Base-by-base conservation (phyloP, 2,329 filamentous ascomycete species). In the Trichoderma harzianum region DNA sequence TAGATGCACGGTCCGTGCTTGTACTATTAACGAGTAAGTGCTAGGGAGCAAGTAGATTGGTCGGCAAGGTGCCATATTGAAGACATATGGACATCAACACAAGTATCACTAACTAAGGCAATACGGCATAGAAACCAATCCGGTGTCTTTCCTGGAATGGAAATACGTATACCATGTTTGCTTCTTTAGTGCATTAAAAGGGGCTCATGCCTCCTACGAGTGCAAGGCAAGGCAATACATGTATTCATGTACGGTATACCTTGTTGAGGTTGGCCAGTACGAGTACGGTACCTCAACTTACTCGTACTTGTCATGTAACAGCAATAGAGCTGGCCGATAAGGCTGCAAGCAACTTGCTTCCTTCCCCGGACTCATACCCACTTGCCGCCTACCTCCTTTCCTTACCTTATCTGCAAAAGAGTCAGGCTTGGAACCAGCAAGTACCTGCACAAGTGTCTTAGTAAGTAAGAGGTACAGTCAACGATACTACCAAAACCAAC, bases 341-440 rank as follows among this genome's bases (percentile, higher is more conserved):
- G 66, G 66, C 66, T 69, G 66, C 28, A 18, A n/a, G 34, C 8
- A 7, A n/a, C 28, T 26, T 61, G 36, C 36, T 18, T 51, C 65
- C 53, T 69, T 69, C 66, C 66, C 66, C 66, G 66, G 66, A 69
- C 66, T 69, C 66, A 61, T 69, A 69, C 66, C 66, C 66, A 69
- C 66, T 69, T 69, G 55, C 66, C 66, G 66, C 14, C 36, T 26
- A 24, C 24, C 36, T 55, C 63, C 57, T 61, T 69, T 55, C 63
- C 57, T 61, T 69, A 55, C 63, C 57, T 61, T 69, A 69, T 69
- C 66, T 61, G 21, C 47, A 30, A 55, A n/a, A n/a, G 43, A 51
- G 43, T 10, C n/a, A 21, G 43, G 18, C 18, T 21, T 51, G 43
- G 18, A 51, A 51, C 12, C n/a, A n/a, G 43, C n/a, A 51, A 51